phyloP scores from a whole-genome alignment of 257 asterid species.

The Thymus quinquecostatus region DNA sequence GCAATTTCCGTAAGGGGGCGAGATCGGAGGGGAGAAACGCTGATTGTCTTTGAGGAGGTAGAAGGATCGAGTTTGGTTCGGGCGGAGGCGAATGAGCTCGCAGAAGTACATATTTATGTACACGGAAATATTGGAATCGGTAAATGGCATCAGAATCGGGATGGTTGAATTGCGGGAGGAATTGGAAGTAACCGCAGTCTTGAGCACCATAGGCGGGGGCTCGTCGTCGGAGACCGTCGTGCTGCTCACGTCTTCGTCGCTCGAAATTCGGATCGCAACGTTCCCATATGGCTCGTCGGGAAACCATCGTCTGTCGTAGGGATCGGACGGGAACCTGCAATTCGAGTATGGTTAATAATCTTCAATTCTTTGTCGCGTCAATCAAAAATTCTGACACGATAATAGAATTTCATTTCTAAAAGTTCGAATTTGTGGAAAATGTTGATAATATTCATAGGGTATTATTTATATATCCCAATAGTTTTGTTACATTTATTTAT shows the following conservation, averaged over 20 bases:
- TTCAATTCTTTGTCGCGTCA: too few relatives aligned
- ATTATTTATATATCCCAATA: too few relatives aligned
- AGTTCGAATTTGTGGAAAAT: too few relatives aligned
- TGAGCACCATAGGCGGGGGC: conserved; percentile 53
- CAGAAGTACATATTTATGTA: conserved; percentile 55
- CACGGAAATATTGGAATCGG: conserved; percentile 17
- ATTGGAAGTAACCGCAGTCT: conserved; percentile 39
- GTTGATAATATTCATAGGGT: too few relatives aligned
- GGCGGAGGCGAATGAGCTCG: conserved; percentile 41
- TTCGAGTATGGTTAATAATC: too few relatives aligned
- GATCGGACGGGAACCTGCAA: conserved; percentile 39
- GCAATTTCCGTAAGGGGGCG: conserved; percentile 47
- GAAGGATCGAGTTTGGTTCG: conserved; percentile 49
- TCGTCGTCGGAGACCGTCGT: conserved; percentile 13
- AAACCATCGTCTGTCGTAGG: conserved; percentile 59
- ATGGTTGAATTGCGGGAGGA: conserved; percentile 13
- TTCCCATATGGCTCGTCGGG: not conserved
- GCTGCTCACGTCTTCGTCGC: conserved; percentile 22
- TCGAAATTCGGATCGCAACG: conserved; percentile 17
- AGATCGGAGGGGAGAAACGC: conserved; percentile 29
- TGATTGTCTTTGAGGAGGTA: conserved; percentile 17
- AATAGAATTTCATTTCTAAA: too few relatives aligned
- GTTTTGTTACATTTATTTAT: too few relatives aligned
- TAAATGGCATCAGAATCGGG: conserved; percentile 29
- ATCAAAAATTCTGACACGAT: too few relatives aligned